phyloP scores from a whole-genome alignment of 1,284 basidiomycete species.

The Leccinum variabile region DNA sequence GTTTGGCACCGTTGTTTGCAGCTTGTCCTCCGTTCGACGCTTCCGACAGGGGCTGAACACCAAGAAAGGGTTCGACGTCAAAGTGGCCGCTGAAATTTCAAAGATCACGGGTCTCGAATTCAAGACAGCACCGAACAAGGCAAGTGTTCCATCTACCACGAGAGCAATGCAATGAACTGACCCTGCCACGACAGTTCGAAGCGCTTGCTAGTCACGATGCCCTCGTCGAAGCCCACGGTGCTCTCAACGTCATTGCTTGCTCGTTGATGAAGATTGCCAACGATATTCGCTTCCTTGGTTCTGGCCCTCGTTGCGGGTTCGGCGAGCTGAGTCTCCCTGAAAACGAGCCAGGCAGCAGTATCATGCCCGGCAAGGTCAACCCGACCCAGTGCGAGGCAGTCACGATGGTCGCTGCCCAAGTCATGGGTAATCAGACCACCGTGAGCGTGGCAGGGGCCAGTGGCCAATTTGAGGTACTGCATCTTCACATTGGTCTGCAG shows the following conservation, averaged over 20 bases:
- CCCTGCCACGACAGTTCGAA: slow-evolving; percentile 69
- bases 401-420: slow-evolving; percentile 98
- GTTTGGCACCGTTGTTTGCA: slow-evolving; percentile 29
- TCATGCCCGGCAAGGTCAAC: slow-evolving; percentile 99
- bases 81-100: slow-evolving; percentile 90
- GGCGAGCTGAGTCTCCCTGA: slow-evolving; percentile 95
- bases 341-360: slow-evolving; percentile 98
- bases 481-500: slow-evolving; percentile 1
- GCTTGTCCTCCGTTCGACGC: slow-evolving; percentile 7
- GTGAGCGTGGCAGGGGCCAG: slow-evolving; percentile 93
- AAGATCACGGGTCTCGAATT: slow-evolving; percentile 91
- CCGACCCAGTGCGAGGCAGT: slow-evolving; percentile 99
- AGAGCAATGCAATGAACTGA: neutral
- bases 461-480: slow-evolving; percentile 90
- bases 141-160: slow-evolving; percentile 28
- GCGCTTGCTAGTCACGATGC: slow-evolving; percentile 97
- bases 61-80: slow-evolving; percentile 93
- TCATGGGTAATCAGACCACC: slow-evolving; percentile 96
- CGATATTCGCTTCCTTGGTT: slow-evolving; percentile 97
- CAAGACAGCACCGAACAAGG: slow-evolving; percentile 98
- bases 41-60: slow-evolving; percentile 87
- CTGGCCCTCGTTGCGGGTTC: slow-evolving; percentile 95
- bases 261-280: slow-evolving; percentile 99
- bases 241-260: slow-evolving; percentile 92
- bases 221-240: slow-evolving; percentile 95